phyloP scores from a whole-genome alignment of 129 eudicot species.

The Ambrosia trifida region DNA sequence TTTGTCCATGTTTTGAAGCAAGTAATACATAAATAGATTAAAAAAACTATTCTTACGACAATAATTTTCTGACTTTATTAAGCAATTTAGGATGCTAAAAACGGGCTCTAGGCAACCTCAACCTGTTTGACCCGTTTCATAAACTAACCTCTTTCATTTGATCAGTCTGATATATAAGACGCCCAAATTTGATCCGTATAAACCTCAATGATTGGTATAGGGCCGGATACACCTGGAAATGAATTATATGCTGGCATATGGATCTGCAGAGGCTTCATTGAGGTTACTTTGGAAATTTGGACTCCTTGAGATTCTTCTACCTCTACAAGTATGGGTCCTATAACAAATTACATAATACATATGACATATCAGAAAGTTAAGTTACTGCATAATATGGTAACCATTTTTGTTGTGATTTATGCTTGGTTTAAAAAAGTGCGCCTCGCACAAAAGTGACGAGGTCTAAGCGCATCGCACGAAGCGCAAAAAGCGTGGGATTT shows the following conservation, averaged over 20 bases:
- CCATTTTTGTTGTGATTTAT: slow-evolving; percentile 10
- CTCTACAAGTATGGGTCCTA: slow-evolving; percentile 53
- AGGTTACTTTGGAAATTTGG: slow-evolving; percentile 72
- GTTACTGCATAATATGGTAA: slow-evolving; percentile 14
- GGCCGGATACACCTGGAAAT: slow-evolving; percentile 65
- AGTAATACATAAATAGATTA: not conserved
- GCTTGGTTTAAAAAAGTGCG: too few species aligned
- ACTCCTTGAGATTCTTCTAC: slow-evolving; percentile 71
- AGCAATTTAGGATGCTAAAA: not conserved
- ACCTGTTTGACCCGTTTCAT: not conserved
- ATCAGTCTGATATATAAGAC: not conserved
- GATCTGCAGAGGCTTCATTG: slow-evolving; percentile 72
- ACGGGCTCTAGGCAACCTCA: not conserved
- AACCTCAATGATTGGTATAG: slow-evolving; percentile 29
- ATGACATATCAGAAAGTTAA: not conserved
- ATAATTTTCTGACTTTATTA: not conserved
- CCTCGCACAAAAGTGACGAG: too few species aligned
- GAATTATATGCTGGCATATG: slow-evolving; percentile 75
- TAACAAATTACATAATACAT: not conserved
- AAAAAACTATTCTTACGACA: not conserved
- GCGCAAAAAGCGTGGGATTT: too few species aligned
- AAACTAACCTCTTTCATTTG: not conserved
- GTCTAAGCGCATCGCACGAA: too few species aligned
- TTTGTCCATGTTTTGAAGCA: not conserved
- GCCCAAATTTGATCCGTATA: not conserved